phyloP scores from a whole-genome alignment of 306 rosid species.

The Citrullus mucosospermus region DNA sequence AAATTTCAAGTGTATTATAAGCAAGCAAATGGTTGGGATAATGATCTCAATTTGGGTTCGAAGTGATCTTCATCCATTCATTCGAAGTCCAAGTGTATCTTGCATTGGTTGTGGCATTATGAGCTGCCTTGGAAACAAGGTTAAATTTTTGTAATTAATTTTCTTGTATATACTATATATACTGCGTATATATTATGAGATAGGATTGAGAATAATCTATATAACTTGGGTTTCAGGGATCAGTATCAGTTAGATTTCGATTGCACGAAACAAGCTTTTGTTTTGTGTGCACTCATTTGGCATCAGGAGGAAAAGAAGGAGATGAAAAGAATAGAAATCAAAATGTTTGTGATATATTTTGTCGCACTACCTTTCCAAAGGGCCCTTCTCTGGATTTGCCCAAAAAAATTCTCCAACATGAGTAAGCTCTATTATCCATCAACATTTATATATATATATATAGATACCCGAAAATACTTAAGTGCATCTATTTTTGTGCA shows the following conservation, averaged over 20 bases:
- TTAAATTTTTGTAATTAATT: not conserved
- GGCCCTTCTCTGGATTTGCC: conserved; percentile 59
- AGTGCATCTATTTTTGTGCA: too few relatives aligned
- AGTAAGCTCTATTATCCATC: conserved; percentile 19
- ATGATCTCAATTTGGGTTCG: conserved; percentile 70
- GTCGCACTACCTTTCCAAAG: conserved; percentile 58
- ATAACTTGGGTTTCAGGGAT: conserved; percentile 32
- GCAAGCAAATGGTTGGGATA: conserved; percentile 96
- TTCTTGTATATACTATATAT: too few relatives aligned
- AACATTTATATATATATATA: too few relatives aligned
- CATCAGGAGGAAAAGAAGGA: conserved; percentile 71
- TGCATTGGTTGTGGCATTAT: conserved; percentile 84
- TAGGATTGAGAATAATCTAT: too few relatives aligned
- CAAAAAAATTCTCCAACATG: conserved; percentile 56
- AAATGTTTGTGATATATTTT: conserved; percentile 54
- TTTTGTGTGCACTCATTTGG: conserved; percentile 79
- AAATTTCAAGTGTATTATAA: conserved; percentile 49
- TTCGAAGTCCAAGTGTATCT: conserved; percentile 56
- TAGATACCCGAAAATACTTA: too few relatives aligned
- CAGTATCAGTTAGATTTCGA: conserved; percentile 71
- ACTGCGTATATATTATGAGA: too few relatives aligned
- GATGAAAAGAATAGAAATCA: conserved; percentile 67
- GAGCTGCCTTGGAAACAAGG: conserved; percentile 91
- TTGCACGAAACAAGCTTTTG: conserved; percentile 74
- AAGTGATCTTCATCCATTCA: conserved; percentile 44